phyloP scores from a whole-genome alignment of 2,329 filamentous ascomycete species.

The Emmonsiellopsis sp. region DNA sequence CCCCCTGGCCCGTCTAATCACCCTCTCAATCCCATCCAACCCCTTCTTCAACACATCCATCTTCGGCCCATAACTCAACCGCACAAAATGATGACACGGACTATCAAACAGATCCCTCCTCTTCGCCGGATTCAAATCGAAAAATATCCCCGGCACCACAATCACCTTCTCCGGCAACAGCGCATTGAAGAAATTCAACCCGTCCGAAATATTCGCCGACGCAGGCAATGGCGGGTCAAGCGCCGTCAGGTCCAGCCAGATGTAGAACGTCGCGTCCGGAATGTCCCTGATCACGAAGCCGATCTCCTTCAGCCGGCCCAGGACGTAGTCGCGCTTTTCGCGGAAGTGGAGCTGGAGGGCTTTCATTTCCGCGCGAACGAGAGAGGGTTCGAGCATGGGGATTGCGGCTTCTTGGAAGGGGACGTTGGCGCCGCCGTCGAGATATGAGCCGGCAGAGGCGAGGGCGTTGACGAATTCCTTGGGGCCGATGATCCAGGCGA shows the following conservation, averaged over 20 bases:
- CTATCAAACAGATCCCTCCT: slow-evolving; percentile 86
- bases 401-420: slow-evolving; percentile 93
- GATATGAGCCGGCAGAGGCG: slow-evolving; percentile 83
- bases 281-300: slow-evolving; percentile 78
- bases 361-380: slow-evolving; percentile 77
- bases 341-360: slow-evolving; percentile 84
- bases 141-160: slow-evolving; percentile 95
- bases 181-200: slow-evolving; percentile 93
- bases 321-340: slow-evolving; percentile 85
- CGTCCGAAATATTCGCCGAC: slow-evolving; percentile 68
- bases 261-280: slow-evolving; percentile 89
- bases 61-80: slow-evolving; percentile 73
- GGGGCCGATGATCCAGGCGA: slow-evolving; percentile 90
- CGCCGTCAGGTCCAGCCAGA: slow-evolving; percentile 58
- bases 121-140: slow-evolving; percentile 85
- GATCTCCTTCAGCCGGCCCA: slow-evolving; percentile 69
- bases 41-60: slow-evolving; percentile 72
- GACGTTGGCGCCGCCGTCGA: slow-evolving; percentile 88
- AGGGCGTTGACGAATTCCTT: slow-evolving; percentile 96
- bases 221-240: slow-evolving; percentile 45
- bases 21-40: slow-evolving; percentile 74
- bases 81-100: slow-evolving; percentile 86
- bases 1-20: slow-evolving; percentile 46
- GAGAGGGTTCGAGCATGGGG: slow-evolving; percentile 77
- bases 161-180: slow-evolving; percentile 92